Base-by-base conservation (phyloP, 192 early-diverging fungal genomes). In the Hyaloraphidium curvatum region DNA sequence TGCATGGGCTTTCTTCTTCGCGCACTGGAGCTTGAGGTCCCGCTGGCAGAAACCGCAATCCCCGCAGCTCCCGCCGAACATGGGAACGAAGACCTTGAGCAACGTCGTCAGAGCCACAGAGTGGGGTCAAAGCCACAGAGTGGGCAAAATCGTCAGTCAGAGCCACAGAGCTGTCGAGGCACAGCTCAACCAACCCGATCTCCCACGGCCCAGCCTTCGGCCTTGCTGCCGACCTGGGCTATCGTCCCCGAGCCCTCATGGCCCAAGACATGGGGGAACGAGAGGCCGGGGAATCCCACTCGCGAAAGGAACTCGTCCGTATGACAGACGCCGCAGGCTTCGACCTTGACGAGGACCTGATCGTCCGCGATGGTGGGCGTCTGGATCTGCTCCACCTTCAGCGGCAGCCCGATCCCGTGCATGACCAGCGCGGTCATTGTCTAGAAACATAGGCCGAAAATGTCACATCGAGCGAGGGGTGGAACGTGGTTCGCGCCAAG, bases 231-330 rank as follows among this genome's bases (percentile, higher is more conserved):
- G 7, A 48, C 9, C 43, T 48, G 43, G 14, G 23, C 43, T 14
- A 48, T 48, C 5, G 43, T 48, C 5, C 43, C 43, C 14, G 43
- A 14, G 7, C 43, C 43, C 43, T 48, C 43, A 48, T 48, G 43
- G 5, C 43, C 43, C 14, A 48, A 25, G 5, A 48, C 43, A 19
- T 5, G 7, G 14, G 43, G 43, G 11, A 48, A 25, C 11, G 7
- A 22, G 7, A 48, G 14, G 5, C 43, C 43, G 7, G 43, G 43
- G 43, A 11, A 48, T 19, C 43, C 43, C 14, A 25, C 43, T 19
- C 43, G 43, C 7, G 43, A 11, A 21, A 48, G 9, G 23, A 48
- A 48, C 23, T 48, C 43, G 43, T 48, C 43, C 9, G 43, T 48
- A 25, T 48, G 43, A 25, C 43, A 48, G 7, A 48, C 43, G 14